Conservation (phyloP, 441 rosid genomes). For the Adansonia rubrostipa region DNA sequence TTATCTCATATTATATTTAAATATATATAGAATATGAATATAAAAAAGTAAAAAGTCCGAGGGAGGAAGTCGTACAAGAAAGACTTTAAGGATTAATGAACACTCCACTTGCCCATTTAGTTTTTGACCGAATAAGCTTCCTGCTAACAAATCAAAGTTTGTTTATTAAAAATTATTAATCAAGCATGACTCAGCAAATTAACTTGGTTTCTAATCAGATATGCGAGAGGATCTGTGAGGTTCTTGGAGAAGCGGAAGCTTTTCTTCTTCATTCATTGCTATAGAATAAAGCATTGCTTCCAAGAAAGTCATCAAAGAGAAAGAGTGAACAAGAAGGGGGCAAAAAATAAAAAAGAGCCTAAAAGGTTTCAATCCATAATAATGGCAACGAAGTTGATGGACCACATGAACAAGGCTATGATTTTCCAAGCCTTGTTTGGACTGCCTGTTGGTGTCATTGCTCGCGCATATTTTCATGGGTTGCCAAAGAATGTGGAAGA, state of each 20-base stretch:
- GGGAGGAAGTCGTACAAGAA: background rate
- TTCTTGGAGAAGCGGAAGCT: background rate
- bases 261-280: too few species aligned
- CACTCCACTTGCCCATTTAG: background rate
- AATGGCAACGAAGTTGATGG: slow-evolving; percentile 19
- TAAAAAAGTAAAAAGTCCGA: too few species aligned
- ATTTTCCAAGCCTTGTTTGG: slow-evolving; percentile 15
- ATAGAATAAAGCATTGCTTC: background rate
- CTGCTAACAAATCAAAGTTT: background rate
- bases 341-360: background rate
- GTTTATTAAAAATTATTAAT: background rate
- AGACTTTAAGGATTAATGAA: background rate
- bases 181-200: background rate
- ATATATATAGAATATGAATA: too few species aligned
- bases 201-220: background rate
- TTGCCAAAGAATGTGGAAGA: background rate
- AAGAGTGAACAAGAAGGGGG: background rate
- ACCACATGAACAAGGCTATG: background rate
- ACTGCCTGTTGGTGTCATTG: slow-evolving; percentile 2
- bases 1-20: too few species aligned
- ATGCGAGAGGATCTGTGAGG: background rate
- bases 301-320: background rate
- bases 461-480: background rate
- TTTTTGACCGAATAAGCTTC: background rate
- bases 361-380: background rate